A percentile compares a stretch with the other conserved stretches of the same genome.
Evolutionary conservation across 306 rosid genomes (phyloP).

Genomic region (Heteromeles arbutifolia): DNA sequence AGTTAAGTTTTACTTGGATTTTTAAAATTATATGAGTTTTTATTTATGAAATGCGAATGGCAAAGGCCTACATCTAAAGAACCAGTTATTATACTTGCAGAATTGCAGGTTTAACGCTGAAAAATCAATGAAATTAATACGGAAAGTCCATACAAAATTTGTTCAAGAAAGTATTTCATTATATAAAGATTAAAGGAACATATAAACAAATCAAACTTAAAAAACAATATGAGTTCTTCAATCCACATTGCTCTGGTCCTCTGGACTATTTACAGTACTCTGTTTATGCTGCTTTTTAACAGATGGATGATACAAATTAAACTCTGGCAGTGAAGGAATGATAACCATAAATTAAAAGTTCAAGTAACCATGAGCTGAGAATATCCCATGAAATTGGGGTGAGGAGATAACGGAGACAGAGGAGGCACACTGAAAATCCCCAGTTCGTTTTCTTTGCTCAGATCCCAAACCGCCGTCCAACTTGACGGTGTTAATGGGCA

Average conservation of each 20-base stretch:
- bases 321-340: background rate
- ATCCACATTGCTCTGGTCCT: background rate
- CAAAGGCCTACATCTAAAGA: too few relatives aligned
- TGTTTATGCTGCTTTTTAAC: background rate
- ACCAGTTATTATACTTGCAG: too few relatives aligned
- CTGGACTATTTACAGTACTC: background rate
- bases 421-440: slow-evolving; percentile 49
- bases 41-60: too few relatives aligned
- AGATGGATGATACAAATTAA: background rate
- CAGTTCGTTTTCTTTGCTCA: slow-evolving; percentile 21
- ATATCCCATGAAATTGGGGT: slow-evolving; percentile 20
- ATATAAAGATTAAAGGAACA: background rate
- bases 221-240: background rate
- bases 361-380: slow-evolving; percentile 25
- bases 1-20: too few relatives aligned
- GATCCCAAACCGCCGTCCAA: slow-evolving; percentile 45
- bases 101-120: background rate
- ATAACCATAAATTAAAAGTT: background rate
- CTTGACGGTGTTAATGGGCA: slow-evolving; percentile 43
- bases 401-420: slow-evolving; percentile 44
- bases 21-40: too few relatives aligned
- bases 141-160: background rate
- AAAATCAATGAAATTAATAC: background rate
- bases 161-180: background rate
- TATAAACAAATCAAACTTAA: slow-evolving; percentile 15